phyloP scores from a whole-genome alignment of 495 filamentous ascomycete genomes.

The Hypoxylon crocopeplum region DNA sequence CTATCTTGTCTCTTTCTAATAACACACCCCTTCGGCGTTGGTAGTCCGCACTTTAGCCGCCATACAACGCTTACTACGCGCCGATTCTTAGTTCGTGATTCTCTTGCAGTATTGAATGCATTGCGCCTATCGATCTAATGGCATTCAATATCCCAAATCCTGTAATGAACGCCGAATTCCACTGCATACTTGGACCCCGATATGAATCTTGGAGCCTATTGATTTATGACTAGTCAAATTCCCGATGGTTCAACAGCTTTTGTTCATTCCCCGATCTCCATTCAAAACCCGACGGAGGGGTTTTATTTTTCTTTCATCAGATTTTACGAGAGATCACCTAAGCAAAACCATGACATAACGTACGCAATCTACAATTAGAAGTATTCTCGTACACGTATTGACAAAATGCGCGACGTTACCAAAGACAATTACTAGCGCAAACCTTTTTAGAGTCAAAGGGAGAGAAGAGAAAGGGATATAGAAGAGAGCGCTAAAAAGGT shows the following conservation, averaged over 20 bases:
- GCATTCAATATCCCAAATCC: slow-evolving; percentile 12
- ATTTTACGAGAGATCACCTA: not conserved
- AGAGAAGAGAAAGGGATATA: not conserved
- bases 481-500: too few species aligned
- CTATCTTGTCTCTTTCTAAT: not conserved
- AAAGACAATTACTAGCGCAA: too few species aligned
- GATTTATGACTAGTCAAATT: not conserved
- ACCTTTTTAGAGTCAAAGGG: not conserved
- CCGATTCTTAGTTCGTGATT: slow-evolving; percentile 13
- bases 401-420: too few species aligned
- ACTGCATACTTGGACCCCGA: too few species aligned
- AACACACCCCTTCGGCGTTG: slow-evolving; percentile 1
- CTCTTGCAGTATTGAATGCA: slow-evolving; percentile 2
- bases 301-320: not conserved
- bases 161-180: too few species aligned
- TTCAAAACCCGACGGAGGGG: slow-evolving; percentile 13
- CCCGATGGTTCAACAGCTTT: not conserved
- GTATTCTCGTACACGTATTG: too few species aligned
- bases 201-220: not conserved
- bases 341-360: too few species aligned
- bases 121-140: not conserved
- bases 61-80: slow-evolving; percentile 33
- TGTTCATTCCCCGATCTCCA: slow-evolving; percentile 4
- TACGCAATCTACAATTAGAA: too few species aligned
- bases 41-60: slow-evolving; percentile 20